A percentile compares a stretch with the other conserved stretches of the same genome.
These are phyloP conservation scores for Cryphonectria japonica DNA, from an alignment of 2,329 filamentous ascomycete species.

Conservation along the genomic window DNA sequence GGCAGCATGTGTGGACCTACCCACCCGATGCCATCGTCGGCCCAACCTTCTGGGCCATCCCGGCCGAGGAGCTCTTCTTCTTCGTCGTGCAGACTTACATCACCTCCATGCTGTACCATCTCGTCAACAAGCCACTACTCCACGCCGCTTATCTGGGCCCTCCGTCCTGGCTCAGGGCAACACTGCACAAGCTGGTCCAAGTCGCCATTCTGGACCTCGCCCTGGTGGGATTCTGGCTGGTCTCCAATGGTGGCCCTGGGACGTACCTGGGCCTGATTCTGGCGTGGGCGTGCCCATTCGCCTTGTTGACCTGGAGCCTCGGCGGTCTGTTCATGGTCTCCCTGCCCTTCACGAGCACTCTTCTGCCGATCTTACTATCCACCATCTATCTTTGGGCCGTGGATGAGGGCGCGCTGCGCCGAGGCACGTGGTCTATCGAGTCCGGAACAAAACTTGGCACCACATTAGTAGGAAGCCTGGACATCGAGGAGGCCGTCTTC, in stretches of 20 bases:
- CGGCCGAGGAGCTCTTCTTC: conserved; percentile 75
- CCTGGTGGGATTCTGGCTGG: conserved; percentile 48
- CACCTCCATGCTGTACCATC: conserved; percentile 68
- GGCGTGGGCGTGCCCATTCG: conserved; percentile 68
- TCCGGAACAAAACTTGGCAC: conserved; percentile 67
- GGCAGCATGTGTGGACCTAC: conserved; percentile 71
- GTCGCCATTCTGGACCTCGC: conserved; percentile 49
- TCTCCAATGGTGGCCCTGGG: conserved; percentile 50
- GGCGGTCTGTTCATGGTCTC: conserved; percentile 66
- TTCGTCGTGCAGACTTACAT: conserved; percentile 78
- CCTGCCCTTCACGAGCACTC: conserved; percentile 61
- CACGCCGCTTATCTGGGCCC: conserved; percentile 45
- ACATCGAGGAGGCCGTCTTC: conserved; percentile 76
- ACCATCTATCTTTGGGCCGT: conserved; percentile 75
- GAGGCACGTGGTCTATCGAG: conserved; percentile 74
- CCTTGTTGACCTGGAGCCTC: conserved; percentile 65
- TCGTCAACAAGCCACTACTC: conserved; percentile 68
- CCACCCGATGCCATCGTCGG: conserved; percentile 68
- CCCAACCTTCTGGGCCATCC: conserved; percentile 65
- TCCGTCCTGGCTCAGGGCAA: conserved; percentile 7
- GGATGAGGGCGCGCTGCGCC: conserved; percentile 67
- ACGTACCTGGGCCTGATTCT: conserved; percentile 74
- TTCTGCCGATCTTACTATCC: conserved; percentile 63
- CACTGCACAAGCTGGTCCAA: conserved; percentile 44
- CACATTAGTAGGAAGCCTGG: conserved; percentile 66